Evolutionary conservation across 768 basidiomycete genomes (phyloP).

Genomic region (Termitomyces sp.): DNA sequence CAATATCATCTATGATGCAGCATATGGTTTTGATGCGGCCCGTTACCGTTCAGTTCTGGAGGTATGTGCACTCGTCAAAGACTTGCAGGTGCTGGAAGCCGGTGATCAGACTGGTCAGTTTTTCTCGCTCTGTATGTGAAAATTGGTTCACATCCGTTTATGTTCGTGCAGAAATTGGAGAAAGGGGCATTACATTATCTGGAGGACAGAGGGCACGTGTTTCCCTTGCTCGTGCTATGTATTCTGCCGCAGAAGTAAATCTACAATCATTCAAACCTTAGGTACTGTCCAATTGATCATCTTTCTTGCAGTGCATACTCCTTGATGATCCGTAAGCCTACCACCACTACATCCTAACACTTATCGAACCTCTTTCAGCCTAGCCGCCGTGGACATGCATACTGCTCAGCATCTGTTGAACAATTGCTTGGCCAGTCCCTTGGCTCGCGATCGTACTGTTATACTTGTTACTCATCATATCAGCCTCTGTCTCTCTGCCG

Average conservation of each 20-base stretch:
- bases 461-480: conserved; percentile 85
- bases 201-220: conserved; percentile 74
- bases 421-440: conserved; percentile 56
- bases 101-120: conserved; percentile 70
- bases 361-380: conserved; percentile 24
- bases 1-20: conserved; percentile 73
- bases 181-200: conserved; percentile 74
- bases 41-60: conserved; percentile 67
- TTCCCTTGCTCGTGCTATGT: conserved; percentile 76
- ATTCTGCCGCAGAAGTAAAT: conserved; percentile 60
- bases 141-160: not conserved
- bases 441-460: conserved; percentile 65
- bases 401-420: conserved; percentile 68
- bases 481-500: conserved; percentile 62
- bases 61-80: conserved; percentile 70
- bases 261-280: not conserved
- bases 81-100: conserved; percentile 68
- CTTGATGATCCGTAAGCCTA: conserved; percentile 66
- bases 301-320: conserved; percentile 43
- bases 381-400: conserved; percentile 76
- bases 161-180: conserved; percentile 58
- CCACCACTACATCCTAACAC: not conserved
- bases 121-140: not conserved
- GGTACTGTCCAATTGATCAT: not conserved
- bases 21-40: conserved; percentile 52